These are phyloP conservation scores for Fusarium secorum DNA, from an alignment of 2,329 filamentous ascomycete genomes.

Conservation along the genomic window DNA sequence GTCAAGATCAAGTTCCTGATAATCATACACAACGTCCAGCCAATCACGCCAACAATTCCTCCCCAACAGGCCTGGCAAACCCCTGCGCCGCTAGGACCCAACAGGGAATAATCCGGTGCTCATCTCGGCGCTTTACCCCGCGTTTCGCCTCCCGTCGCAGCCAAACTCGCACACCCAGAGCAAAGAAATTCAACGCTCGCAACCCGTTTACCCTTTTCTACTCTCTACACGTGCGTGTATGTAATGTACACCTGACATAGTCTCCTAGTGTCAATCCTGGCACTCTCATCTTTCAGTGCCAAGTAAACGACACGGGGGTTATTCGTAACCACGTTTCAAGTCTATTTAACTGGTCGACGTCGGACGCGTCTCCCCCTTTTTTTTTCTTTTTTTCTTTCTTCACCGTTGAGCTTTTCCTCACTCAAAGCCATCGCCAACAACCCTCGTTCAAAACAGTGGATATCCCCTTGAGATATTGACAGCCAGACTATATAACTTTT, in stretches of 20 bases:
- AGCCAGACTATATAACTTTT: not conserved
- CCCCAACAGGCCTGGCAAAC: slow-evolving; percentile 7
- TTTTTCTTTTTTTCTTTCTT: not conserved
- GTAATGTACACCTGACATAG: not conserved
- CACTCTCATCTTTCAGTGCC: not conserved
- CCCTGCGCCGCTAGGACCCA: slow-evolving; percentile 12
- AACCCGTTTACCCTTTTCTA: not conserved
- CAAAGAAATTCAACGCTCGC: slow-evolving; percentile 14
- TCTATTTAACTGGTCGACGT: slow-evolving; percentile 36
- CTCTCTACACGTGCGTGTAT: not conserved
- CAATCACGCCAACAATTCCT: slow-evolving; percentile 13
- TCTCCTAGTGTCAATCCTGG: not conserved
- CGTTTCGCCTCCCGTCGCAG: slow-evolving; percentile 15
- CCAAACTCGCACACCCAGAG: slow-evolving; percentile 9
- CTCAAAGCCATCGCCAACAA: not conserved
- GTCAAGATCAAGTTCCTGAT: slow-evolving; percentile 7
- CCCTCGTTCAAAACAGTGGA: slow-evolving; percentile 10
- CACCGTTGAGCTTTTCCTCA: not conserved
- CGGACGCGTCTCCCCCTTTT: slow-evolving; percentile 5
- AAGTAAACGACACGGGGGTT: not conserved
- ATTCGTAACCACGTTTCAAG: not conserved
- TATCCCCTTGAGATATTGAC: not conserved
- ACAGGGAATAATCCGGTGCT: slow-evolving; percentile 24
- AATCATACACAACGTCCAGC: not conserved
- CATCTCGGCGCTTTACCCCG: slow-evolving; percentile 28